Evolutionary conservation across 2,329 filamentous ascomycete genomes (phyloP), one percentile per base, ranked within the genome.

Genomic region (Epichloe baconii): DNA sequence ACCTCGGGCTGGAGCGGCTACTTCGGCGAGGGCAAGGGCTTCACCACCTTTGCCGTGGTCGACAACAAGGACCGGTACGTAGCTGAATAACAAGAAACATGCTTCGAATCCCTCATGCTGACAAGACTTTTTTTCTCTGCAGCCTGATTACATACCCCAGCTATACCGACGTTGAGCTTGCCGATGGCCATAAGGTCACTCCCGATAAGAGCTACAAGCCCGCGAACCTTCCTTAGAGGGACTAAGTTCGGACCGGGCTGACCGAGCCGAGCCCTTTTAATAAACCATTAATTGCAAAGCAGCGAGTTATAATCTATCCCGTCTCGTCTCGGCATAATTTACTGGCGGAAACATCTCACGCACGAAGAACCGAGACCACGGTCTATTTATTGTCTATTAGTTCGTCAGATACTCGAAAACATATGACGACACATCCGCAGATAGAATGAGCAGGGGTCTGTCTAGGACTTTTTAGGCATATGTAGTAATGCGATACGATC

Each of bases 1-100:
- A 74, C 72, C 48, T 72, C 71, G 2, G 73, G 74, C 66, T 80
- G 76, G 76, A 75, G 71, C 61, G 75, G 69, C 60, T 71, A 77
- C 58, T 80, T 79, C 56, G 77, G 76, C 19, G 7, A 12, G 3
- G 21, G 34, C 34, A 17, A 38, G 0, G 77, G 74, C 56, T 80
- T 79, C 68, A 79, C 76, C 23, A 77, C 73, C 21, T 64, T 79
- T 31, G 67, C 72, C 19, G 71, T 80, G 49, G 68, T 72, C 45
- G 66, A 77, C 63, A 64, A 67, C 55, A 55, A 56, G 48, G 61
- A 67, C 57, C 64, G 31, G 48, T 50, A 46, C 14, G 48, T 50
- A 12, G 8, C 21, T 11, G 31, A n/a, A 17, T 3, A 6, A 34
- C 3, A 6, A 44, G 7, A 19, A 11, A 17, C 26, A 31, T 31